These are phyloP conservation scores for Saccharomyces paradoxus DNA, from an alignment of 805 yeast species.

Conservation along the genomic window DNA sequence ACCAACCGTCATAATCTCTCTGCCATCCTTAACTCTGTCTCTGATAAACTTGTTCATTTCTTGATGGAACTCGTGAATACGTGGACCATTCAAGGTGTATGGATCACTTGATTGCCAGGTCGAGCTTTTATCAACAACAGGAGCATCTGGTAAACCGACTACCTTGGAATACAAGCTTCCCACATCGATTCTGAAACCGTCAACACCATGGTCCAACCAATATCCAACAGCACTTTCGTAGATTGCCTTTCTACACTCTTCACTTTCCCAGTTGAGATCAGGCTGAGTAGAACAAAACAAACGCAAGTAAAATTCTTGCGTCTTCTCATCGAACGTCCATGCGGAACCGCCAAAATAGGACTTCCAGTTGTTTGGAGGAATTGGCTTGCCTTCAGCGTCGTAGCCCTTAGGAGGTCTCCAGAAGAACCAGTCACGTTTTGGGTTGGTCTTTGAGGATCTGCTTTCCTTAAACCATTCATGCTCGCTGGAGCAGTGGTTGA, in stretches of 20 bases:
- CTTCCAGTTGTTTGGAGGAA: constrained; percentile 51
- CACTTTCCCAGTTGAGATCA: constrained; percentile 55
- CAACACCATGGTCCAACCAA: constrained; percentile 51
- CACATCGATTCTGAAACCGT: constrained; percentile 29
- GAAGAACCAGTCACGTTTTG: constrained; percentile 55
- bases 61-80: constrained; percentile 50
- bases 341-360: constrained; percentile 48
- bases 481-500: constrained; percentile 49
- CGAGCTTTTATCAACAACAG: constrained; percentile 35
- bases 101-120: constrained; percentile 35
- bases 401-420: constrained; percentile 46
- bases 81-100: constrained; percentile 39
- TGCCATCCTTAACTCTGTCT: constrained; percentile 22
- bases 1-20: constrained; percentile 2
- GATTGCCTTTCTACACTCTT: constrained; percentile 26
- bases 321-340: constrained; percentile 47
- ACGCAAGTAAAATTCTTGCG: constrained; percentile 48
- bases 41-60: constrained; percentile 40
- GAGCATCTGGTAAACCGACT: constrained; percentile 41
- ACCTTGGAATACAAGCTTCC: constrained; percentile 47
- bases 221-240: constrained; percentile 41
- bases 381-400: constrained; percentile 42
- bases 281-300: constrained; percentile 50
- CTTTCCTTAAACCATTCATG: constrained; percentile 55
- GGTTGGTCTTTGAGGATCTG: constrained; percentile 40